Conservation (phyloP, 768 basidiomycete species). For the Suillus bovinus region DNA sequence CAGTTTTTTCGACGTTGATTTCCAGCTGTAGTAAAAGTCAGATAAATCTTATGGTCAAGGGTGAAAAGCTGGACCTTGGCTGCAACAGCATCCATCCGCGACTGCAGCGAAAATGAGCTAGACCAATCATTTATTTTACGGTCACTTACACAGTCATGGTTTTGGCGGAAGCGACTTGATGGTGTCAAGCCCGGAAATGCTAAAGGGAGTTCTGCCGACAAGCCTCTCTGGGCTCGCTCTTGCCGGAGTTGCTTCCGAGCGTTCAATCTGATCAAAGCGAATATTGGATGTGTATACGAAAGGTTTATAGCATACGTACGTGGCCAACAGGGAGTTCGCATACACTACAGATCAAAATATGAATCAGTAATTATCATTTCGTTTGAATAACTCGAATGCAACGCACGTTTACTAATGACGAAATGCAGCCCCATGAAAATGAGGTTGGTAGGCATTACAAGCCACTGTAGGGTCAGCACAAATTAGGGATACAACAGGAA, state of each 20-base stretch:
- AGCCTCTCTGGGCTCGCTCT: conserved; percentile 26
- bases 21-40: conserved; percentile 20
- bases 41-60: background rate
- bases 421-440: conserved; percentile 56
- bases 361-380: conserved; percentile 1
- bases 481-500: background rate
- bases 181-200: conserved; percentile 25
- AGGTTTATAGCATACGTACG: conserved; percentile 21
- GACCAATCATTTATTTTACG: background rate
- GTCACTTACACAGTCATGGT: background rate
- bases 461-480: conserved; percentile 35
- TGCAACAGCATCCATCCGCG: conserved; percentile 14
- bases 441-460: conserved; percentile 46
- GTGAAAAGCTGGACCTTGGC: conserved; percentile 22
- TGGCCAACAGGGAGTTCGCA: conserved; percentile 51
- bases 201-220: conserved; percentile 30
- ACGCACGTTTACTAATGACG: conserved; percentile 51
- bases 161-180: conserved; percentile 17
- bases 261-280: conserved; percentile 32
- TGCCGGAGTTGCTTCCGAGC: conserved; percentile 35
- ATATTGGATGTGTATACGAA: background rate
- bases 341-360: conserved; percentile 37
- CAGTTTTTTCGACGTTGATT: conserved; percentile 31
- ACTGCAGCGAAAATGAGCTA: conserved; percentile 7
- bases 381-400: background rate